Base-by-base conservation (phyloP, 2,329 filamentous ascomycete species). In the Trichoderma endophyticum region DNA sequence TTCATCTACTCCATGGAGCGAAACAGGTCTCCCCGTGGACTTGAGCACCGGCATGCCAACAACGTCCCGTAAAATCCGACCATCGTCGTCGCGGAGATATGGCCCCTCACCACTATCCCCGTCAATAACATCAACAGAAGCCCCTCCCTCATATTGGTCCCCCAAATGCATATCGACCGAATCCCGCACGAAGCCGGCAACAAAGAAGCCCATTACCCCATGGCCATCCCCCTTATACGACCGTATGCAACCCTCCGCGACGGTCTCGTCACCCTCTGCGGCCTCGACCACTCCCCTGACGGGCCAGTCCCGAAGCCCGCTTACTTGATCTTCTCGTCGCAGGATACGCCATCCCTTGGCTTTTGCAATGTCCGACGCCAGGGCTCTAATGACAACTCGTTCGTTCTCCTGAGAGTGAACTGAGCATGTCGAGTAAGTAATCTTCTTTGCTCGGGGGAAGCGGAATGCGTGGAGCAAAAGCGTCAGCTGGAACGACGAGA, bases 361-460 rank as follows among this genome's bases (percentile, higher is more conserved):
- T 74, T 83, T 85, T 0, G 93, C 94, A 12, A 92, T 81, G 0
- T 89, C 83, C 0, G 93, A 95, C 7, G 81, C 80, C 48, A 98
- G 83, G 1, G 93, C 92, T 61, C 87, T 86, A 71, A 91, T 82
- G 0, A 98, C 94, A 0, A 98, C 95, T 2, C 87, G 82, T 81
- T 99, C 96, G 77, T 99, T 98, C 80, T 99, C 96, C 75, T 93
- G 88, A 0, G 89, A 88, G 79, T 98, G 91, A 3, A 97, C 84
- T 0, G 95, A 98, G 80, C 96, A 99, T 0, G 96, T 98, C 39
- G 94, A 97, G 80, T 98, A 99, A 0, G 93, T 95, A 57, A 98
- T 90, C 75, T 89, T 91, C 14, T 80, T 86, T 0, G 93, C 94
- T 1, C 87, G 85, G 0, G 94, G 91, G 76, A 98, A 99, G 26